Base-by-base conservation (phyloP, 345 rosid species). In the Bretschneidera sinensis region DNA sequence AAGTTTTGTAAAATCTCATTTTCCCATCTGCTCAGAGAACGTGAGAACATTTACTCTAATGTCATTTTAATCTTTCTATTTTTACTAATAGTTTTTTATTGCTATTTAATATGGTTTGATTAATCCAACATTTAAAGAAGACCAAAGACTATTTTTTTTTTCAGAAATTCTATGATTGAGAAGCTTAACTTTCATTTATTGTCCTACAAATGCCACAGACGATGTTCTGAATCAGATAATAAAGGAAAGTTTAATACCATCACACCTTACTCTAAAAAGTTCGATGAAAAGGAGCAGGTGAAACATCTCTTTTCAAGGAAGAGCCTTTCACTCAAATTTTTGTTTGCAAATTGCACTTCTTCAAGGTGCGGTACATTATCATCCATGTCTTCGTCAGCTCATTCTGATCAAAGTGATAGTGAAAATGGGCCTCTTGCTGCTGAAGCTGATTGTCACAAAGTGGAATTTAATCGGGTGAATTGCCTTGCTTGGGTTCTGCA, bases 401-500 rank as follows among this genome's bases (percentile, higher is more conserved):
- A 57, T 25, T 59, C 47, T 23, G 64, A 69, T 65, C 68, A 72
- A 65, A 45, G 48, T 57, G 24, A 60, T 48, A 6, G 67, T 63
- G 78, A 62, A 48, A 61, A 69, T 48, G 80, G 45, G 63, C 56
- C 48, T 68, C 51, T 62, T 49, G 23, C 59, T 43, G 61, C 59
- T 18, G 62, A 62, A 62, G 57, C 35, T 47, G 69, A 70, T 23
- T 21, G 49, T 47, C 51, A 69, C 4, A 67, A 55, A 48, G 43
- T 60, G 55, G 80, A 78, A 69, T 78, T 72, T 65, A 76, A 71
- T 58, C 79, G 84, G 16, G 79, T 83, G 55, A 69, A 76, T 68
- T 76, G 81, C 70, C 89, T 86, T 55, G 76, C 78, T 9, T 76
- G 84, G 85, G 80, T 81, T 23, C 64, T 83, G 64, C 92, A 83